Conservation (phyloP, 75 land plant species). For the Azolla pinnata region DNA sequence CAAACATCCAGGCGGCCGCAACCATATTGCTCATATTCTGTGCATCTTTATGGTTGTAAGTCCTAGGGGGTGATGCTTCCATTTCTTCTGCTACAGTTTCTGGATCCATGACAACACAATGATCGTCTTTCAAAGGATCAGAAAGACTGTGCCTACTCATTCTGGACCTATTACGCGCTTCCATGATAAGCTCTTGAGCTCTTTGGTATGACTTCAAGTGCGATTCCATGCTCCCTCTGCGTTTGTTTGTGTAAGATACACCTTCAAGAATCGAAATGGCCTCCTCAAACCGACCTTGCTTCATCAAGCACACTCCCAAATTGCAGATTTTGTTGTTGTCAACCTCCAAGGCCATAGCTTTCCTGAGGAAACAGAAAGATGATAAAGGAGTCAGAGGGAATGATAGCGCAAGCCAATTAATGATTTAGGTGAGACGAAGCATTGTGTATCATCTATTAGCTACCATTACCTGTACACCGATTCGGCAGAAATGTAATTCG, state of each 20-base stretch:
- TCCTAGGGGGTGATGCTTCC: not conserved
- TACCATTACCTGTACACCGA: slow-evolving; percentile 26
- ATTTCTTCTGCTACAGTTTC: not conserved
- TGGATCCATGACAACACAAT: no score
- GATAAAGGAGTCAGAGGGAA: no score
- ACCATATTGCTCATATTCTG: not conserved
- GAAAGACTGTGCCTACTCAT: not conserved
- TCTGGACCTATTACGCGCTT: not conserved
- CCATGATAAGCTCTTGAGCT: slow-evolving; percentile 21
- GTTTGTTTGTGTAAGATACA: slow-evolving; percentile 11
- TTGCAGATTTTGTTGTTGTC: slow-evolving; percentile 29
- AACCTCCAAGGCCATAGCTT: slow-evolving; percentile 16
- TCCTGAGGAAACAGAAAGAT: not conserved
- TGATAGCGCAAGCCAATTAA: no score
- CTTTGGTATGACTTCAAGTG: slow-evolving; percentile 28
- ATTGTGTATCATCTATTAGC: not conserved
- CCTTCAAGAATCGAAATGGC: slow-evolving; percentile 48
- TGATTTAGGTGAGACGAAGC: not conserved
- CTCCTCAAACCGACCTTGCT: slow-evolving; percentile 20
- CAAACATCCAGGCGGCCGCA: slow-evolving; percentile 1
- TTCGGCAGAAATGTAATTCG: slow-evolving; percentile 32
- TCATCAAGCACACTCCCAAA: slow-evolving; percentile 21
- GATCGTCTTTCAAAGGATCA: no score
- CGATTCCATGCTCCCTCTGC: slow-evolving; percentile 11
- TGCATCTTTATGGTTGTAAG: not conserved